A percentile compares a stretch with the other conserved stretches of the same genome.
Evolutionary conservation across 176 grass and related monocot species (phyloP).

Genomic region (Lolium multiflorum): DNA sequence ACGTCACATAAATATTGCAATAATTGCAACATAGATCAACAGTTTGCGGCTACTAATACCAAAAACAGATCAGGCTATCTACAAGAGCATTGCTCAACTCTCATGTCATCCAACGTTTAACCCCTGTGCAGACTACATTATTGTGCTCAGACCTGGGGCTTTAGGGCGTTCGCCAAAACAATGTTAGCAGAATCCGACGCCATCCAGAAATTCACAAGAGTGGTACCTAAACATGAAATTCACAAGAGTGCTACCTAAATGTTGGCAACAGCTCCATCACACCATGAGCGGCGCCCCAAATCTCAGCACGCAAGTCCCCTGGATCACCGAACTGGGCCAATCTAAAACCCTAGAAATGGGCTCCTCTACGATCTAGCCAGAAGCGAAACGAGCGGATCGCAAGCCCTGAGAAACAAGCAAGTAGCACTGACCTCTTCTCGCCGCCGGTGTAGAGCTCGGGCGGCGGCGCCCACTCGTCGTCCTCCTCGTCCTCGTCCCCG

Average conservation of each 20-base stretch:
- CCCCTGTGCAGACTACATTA: background rate
- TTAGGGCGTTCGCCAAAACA: background rate
- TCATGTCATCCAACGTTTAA: background rate
- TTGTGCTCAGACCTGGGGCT: background rate
- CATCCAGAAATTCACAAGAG: constrained; percentile 22
- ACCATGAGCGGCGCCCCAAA: background rate
- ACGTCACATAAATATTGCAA: background rate
- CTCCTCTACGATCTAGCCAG: constrained; percentile 1
- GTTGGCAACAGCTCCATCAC: background rate
- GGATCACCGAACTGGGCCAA: background rate
- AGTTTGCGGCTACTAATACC: constrained; percentile 11
- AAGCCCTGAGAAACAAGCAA: background rate
- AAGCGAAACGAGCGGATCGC: background rate
- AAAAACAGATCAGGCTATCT: background rate
- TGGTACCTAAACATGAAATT: constrained; percentile 16
- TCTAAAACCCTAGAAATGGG: constrained; percentile 43
- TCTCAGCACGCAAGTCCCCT: background rate
- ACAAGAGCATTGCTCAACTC: background rate
- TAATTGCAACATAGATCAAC: constrained; percentile 13
- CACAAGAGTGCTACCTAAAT: background rate
- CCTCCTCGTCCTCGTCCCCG: constrained; percentile 47
- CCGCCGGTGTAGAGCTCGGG: constrained; percentile 64
- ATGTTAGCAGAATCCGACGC: background rate
- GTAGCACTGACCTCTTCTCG: constrained; percentile 64
- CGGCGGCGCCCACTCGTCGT: constrained; percentile 50